phyloP scores from a whole-genome alignment of 225 moss, liverwort and hornwort species.

The Thuidium tamariscinum region DNA sequence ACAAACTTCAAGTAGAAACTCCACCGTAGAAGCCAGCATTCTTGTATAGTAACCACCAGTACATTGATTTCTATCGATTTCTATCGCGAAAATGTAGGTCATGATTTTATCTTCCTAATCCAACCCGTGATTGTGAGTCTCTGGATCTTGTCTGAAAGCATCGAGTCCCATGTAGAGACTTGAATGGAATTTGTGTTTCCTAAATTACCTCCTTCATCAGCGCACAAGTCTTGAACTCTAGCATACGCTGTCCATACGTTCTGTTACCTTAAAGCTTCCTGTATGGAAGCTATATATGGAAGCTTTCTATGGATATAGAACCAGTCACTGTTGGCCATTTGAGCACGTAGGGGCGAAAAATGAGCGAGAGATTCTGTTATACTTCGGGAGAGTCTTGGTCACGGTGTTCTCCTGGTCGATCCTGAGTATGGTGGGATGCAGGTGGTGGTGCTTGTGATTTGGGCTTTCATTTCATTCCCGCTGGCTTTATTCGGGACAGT shows the following conservation, averaged over 20 bases:
- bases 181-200: background rate
- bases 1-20: background rate
- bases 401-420: background rate
- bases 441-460: slow-evolving; percentile 95
- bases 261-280: background rate
- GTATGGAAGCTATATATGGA: background rate
- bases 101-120: background rate
- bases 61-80: background rate
- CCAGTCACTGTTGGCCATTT: background rate
- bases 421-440: slow-evolving; percentile 9
- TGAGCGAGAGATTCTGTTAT: background rate
- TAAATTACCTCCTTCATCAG: background rate
- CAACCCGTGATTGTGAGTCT: background rate
- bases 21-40: background rate
- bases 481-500: slow-evolving; percentile 92
- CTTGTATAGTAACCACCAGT: background rate
- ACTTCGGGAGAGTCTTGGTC: background rate
- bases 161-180: background rate
- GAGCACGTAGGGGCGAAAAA: no score
- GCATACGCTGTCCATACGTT: background rate
- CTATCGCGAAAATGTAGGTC: background rate
- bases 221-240: background rate
- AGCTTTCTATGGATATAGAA: background rate
- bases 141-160: background rate
- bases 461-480: slow-evolving; percentile 98